Conservation (phyloP, 352 stramenopile genomes). For the Phytopythium helicoides region DNA sequence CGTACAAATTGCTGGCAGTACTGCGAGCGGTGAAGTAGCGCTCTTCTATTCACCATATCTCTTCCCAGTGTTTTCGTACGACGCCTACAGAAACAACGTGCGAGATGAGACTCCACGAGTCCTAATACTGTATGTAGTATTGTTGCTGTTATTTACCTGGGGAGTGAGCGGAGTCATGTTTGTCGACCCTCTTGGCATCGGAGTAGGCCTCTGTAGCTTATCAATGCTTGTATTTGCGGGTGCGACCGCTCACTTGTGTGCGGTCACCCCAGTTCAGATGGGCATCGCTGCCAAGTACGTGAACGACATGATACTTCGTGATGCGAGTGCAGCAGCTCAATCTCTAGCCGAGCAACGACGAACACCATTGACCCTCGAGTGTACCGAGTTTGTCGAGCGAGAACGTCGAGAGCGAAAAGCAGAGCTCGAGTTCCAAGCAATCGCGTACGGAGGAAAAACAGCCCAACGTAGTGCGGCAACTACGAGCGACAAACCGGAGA, state of each 20-base stretch:
- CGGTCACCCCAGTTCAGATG: conserved; percentile 85
- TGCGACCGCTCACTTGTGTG: conserved; percentile 75
- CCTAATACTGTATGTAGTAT: conserved; percentile 59
- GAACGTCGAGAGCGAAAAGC: conserved; percentile 69
- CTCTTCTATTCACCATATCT: conserved; percentile 87
- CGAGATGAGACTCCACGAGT: conserved; percentile 81
- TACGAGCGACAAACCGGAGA: conserved; percentile 20
- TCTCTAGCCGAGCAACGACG: conserved; percentile 57
- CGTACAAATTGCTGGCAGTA: conserved; percentile 48
- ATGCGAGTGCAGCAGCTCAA: conserved; percentile 76
- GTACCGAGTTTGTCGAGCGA: conserved; percentile 71
- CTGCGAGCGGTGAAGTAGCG: conserved; percentile 40
- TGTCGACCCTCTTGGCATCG: conserved; percentile 86
- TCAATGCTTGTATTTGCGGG: conserved; percentile 76
- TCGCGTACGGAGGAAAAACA: conserved; percentile 59
- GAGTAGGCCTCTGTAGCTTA: conserved; percentile 85
- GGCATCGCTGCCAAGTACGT: conserved; percentile 87
- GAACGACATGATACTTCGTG: conserved; percentile 85
- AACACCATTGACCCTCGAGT: conserved; percentile 76
- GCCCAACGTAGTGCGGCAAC: conserved; percentile 20
- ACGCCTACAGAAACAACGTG: conserved; percentile 90
- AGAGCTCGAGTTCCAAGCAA: conserved; percentile 81
- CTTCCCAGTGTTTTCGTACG: conserved; percentile 91
- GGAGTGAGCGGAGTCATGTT: conserved; percentile 88
- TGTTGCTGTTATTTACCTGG: conserved; percentile 82